Evolutionary conservation across 2,329 filamentous ascomycete species (phyloP), one percentile per base, ranked within the genome.

Genomic region (Fusarium torreyae): DNA sequence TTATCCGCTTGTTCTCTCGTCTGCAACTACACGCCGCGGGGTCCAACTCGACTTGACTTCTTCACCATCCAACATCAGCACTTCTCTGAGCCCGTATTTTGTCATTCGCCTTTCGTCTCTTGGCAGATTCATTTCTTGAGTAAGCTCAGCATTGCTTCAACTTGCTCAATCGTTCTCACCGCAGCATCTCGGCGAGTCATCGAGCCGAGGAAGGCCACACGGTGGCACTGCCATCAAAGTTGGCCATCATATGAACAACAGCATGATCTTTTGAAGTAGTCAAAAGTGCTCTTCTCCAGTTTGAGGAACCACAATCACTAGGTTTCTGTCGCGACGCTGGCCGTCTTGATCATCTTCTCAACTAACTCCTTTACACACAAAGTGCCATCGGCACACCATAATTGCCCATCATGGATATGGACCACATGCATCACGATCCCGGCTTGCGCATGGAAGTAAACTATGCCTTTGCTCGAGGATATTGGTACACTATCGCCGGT

Each of bases 401-500:
- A 17, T 43, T 26, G 48, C 52, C 46, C 65, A 63, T 73, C 56
- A 80, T 80, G 80, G 78, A 76, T 40, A 77, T 78, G 76, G 73
- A 66, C 28, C 57, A 69, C 22, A 74, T 74, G 73, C 57, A 69
- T 24, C 70, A 78, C 26, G 72, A 74, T 52, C 71, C 77, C 42
- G 73, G 77, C 53, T 75, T 80, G 68, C 78, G 80, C 18, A 77
- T 81, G 51, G 79, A 76, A 2, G 78, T 78, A 38, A 89, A 89
- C 72, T 82, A 82, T 73, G 80, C 79, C 40, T 81, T 89, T 51
- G 87, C 88, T 17, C 81, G 80, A 18, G 82, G 81, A 3, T 90
- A 85, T 72, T 90, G 88, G 88, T 90, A 89, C 73, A 83, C 87
- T 34, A 78, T 88, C 38, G 86, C 82, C 9, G 84, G 80, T 17